Evolutionary conservation across 2,329 filamentous ascomycete species (phyloP).

Genomic region (Colletotrichum viniferum): DNA sequence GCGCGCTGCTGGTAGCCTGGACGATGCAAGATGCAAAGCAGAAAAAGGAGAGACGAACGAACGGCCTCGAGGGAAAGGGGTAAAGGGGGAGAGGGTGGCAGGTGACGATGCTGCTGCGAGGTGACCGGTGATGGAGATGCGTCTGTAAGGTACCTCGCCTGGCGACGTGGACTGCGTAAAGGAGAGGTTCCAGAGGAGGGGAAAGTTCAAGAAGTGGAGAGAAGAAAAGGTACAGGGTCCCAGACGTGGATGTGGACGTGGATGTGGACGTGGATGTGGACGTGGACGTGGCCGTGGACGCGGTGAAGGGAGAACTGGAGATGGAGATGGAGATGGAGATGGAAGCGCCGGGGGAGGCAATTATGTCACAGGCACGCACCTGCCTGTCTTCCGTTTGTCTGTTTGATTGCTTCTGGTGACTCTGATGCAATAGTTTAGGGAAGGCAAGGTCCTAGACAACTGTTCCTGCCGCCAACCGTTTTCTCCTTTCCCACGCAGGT

Average conservation of each 20-base stretch:
- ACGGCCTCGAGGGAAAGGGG: neutral
- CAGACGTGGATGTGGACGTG: neutral
- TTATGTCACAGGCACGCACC: neutral
- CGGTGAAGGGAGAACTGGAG: neutral
- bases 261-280: too few species aligned
- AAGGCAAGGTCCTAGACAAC: neutral
- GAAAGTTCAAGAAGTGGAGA: neutral
- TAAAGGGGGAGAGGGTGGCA: neutral
- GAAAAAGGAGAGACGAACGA: neutral
- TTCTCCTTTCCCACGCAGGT: neutral
- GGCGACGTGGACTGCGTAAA: neutral
- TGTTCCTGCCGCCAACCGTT: neutral
- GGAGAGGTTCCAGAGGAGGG: neutral
- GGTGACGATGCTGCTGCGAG: neutral
- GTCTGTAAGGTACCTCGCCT: neutral
- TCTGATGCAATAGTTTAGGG: neutral
- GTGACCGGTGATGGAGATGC: neutral
- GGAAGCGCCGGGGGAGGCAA: neutral
- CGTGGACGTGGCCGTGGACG: neutral
- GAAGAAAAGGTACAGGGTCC: neutral
- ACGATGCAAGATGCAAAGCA: neutral
- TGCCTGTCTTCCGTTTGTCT: neutral
- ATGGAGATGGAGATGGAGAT: neutral
- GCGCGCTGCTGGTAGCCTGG: neutral
- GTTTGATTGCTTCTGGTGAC: neutral